Conservation (phyloP, 345 rosid genomes). For the Eucalyptus sideroxylon region DNA sequence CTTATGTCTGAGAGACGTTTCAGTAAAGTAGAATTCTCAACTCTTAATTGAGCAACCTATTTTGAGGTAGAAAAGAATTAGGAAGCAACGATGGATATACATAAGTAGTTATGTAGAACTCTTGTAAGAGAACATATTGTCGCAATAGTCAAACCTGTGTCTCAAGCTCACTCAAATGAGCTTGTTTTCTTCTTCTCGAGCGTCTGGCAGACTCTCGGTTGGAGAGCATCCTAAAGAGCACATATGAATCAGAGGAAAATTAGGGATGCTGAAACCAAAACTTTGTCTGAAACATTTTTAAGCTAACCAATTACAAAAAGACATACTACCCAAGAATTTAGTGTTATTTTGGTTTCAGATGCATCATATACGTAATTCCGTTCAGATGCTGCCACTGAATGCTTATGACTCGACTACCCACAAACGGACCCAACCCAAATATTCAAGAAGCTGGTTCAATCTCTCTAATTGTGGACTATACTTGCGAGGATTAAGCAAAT, state of each 20-base stretch:
- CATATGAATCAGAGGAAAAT: neutral
- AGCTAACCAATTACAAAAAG: neutral
- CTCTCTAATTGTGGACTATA: neutral
- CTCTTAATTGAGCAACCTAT: slow-evolving; percentile 78
- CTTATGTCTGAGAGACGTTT: slow-evolving; percentile 60
- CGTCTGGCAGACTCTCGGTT: slow-evolving; percentile 97
- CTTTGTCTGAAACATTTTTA: neutral
- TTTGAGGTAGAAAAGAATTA: neutral
- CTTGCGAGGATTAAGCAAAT: neutral
- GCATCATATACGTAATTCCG: neutral
- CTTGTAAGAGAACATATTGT: neutral
- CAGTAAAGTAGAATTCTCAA: slow-evolving; percentile 56
- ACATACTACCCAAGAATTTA: neutral
- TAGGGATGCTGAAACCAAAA: neutral
- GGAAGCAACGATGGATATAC: neutral
- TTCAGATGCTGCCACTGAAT: neutral
- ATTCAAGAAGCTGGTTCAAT: neutral
- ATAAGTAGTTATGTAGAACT: neutral
- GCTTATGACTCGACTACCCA: neutral
- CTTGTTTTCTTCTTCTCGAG: slow-evolving; percentile 91
- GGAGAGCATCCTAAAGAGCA: slow-evolving; percentile 72
- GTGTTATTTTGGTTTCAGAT: neutral
- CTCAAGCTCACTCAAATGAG: slow-evolving; percentile 85
- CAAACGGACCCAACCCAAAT: neutral
- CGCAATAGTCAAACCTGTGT: slow-evolving; percentile 39